phyloP scores from a whole-genome alignment of 805 yeast species.

The Kodamaea lidongshanica region DNA sequence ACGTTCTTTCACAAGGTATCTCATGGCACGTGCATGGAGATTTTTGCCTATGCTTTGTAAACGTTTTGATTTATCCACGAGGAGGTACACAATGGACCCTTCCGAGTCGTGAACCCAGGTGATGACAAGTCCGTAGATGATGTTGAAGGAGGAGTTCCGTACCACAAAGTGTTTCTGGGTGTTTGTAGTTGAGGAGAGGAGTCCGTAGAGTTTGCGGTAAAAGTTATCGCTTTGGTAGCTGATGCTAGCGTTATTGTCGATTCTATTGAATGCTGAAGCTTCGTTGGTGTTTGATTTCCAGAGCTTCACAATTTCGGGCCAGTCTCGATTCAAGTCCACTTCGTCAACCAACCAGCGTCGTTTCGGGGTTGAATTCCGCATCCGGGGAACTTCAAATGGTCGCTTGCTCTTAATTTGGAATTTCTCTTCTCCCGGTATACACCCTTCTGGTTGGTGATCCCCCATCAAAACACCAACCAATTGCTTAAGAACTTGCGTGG shows the following conservation, averaged over 20 bases:
- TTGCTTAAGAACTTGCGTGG: conserved; percentile 44
- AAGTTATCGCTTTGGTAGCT: conserved; percentile 23
- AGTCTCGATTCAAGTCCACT: conserved; percentile 45
- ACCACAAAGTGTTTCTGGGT: conserved; percentile 48
- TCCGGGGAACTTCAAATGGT: conserved; percentile 12
- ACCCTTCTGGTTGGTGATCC: conserved; percentile 43
- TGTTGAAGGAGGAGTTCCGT: conserved; percentile 49
- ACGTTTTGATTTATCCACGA: conserved; percentile 50
- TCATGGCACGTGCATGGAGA: conserved; percentile 46
- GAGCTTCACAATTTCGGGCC: conserved; percentile 40
- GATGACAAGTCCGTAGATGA: conserved; percentile 47
- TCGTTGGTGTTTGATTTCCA: conserved; percentile 34
- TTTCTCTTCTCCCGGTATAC: conserved; percentile 50
- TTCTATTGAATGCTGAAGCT: conserved; percentile 5
- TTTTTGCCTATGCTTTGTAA: conserved; percentile 51
- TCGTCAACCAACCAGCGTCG: conserved; percentile 55
- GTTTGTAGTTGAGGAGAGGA: conserved; percentile 24
- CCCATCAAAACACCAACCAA: conserved; percentile 52
- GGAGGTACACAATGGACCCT: conserved; percentile 42
- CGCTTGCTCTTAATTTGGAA: conserved; percentile 18
- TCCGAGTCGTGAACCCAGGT: conserved; percentile 42
- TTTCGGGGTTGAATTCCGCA: conserved; percentile 20
- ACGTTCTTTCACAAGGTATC: conserved; percentile 41
- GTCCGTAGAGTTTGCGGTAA: conserved; percentile 24
- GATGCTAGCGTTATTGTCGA: conserved; percentile 14